Conservation (phyloP, 345 rosid species). For the Balakata baccata region DNA sequence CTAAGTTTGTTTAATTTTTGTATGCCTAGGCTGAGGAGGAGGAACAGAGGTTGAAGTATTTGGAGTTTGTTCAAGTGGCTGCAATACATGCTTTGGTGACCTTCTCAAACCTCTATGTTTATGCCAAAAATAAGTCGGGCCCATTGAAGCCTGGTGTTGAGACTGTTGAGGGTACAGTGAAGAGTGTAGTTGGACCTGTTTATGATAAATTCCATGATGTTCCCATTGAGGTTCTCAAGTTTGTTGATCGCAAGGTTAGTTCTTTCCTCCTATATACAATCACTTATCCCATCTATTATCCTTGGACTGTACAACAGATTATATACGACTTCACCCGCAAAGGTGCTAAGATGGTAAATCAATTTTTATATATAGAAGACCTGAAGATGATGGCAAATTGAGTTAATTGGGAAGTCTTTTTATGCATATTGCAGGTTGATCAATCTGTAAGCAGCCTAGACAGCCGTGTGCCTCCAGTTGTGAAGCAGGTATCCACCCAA, state of each 20-base stretch:
- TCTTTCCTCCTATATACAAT: background rate
- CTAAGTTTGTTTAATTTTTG: slow-evolving; percentile 30
- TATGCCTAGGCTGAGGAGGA: slow-evolving; percentile 20
- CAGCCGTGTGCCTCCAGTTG: slow-evolving; percentile 56
- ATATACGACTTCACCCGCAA: background rate
- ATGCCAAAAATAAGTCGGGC: slow-evolving; percentile 77
- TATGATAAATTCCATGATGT: slow-evolving; percentile 60
- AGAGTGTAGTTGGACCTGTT: slow-evolving; percentile 74
- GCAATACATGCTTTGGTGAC: slow-evolving; percentile 52
- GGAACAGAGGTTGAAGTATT: slow-evolving; percentile 60
- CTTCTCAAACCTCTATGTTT: slow-evolving; percentile 50
- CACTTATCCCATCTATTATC: background rate
- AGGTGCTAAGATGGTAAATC: too few species aligned
- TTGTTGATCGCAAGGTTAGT: slow-evolving; percentile 73
- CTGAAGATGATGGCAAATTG: background rate
- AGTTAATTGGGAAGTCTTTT: too few species aligned
- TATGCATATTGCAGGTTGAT: slow-evolving; percentile 50
- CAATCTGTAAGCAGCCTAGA: slow-evolving; percentile 63
- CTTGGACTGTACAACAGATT: background rate
- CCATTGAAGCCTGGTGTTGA: slow-evolving; percentile 81
- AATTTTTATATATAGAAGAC: background rate
- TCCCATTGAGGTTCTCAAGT: slow-evolving; percentile 63
- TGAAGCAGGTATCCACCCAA: slow-evolving; percentile 70
- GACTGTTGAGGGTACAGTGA: slow-evolving; percentile 75
- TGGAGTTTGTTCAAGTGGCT: slow-evolving; percentile 79